Evolutionary conservation across 148 eudicot genomes (phyloP).

Genomic region (Arctostaphylos glauca): DNA sequence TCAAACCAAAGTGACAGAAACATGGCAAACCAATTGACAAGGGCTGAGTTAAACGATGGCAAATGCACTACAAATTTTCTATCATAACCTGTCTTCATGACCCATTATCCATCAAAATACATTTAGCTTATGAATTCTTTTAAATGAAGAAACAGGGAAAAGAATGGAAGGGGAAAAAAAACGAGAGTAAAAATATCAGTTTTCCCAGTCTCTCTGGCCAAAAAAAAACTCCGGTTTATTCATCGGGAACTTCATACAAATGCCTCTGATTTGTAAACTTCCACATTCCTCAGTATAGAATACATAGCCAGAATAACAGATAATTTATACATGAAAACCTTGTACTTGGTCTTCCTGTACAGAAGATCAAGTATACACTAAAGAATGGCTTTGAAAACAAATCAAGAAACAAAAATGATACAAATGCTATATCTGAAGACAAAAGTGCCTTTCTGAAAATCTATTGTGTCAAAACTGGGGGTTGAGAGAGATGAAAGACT

Average conservation of each 20-base stretch:
- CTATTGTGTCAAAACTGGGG: slow-evolving; percentile 37
- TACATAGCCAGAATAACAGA: not conserved
- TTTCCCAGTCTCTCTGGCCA: not conserved
- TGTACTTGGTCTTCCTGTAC: not conserved
- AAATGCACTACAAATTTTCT: no score
- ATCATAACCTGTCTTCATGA: not conserved
- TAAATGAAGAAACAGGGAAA: no score
- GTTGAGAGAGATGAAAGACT: not conserved
- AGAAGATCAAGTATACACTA: not conserved
- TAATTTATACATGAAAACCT: slow-evolving; percentile 2
- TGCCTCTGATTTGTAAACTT: not conserved
- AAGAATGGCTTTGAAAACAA: slow-evolving; percentile 19
- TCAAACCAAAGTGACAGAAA: no score
- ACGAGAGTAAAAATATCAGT: not conserved
- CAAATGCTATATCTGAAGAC: slow-evolving; percentile 16
- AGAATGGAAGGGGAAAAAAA: not conserved
- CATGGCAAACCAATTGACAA: no score
- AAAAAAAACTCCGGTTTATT: not conserved
- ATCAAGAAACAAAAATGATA: not conserved
- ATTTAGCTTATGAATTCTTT: not conserved
- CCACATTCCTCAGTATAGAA: not conserved
- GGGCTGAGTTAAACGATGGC: no score
- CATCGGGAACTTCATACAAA: not conserved
- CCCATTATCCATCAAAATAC: not conserved
- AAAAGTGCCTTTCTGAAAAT: slow-evolving; percentile 20